Conservation (phyloP, 2,329 filamentous ascomycete species). For the Cryphonectria nitschkei region DNA sequence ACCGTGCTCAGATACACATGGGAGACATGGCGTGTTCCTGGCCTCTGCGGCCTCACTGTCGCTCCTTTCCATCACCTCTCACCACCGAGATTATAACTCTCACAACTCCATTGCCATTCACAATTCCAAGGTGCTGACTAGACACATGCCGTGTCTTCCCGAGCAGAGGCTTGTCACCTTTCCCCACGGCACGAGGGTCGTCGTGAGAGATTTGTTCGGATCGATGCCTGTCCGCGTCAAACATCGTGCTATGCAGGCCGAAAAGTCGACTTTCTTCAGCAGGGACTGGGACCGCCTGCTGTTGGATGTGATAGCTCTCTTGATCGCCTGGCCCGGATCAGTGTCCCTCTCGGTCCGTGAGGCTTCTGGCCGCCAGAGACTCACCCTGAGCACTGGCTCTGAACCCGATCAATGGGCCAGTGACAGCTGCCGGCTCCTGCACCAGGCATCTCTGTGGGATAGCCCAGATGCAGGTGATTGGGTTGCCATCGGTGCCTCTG, state of each 20-base stretch:
- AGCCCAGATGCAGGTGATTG: constrained; percentile 59
- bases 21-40: constrained; percentile 74
- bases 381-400: constrained; percentile 38
- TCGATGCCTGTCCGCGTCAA: constrained; percentile 90
- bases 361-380: constrained; percentile 39
- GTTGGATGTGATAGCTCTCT: constrained; percentile 60
- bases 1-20: constrained; percentile 55
- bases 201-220: constrained; percentile 82
- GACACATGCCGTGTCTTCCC: constrained; percentile 63
- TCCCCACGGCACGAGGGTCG: constrained; percentile 74
- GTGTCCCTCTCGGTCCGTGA: constrained; percentile 65
- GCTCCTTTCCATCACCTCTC: constrained; percentile 76
- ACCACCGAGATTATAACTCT: constrained; percentile 61
- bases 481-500: constrained; percentile 71
- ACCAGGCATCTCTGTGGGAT: constrained; percentile 67
- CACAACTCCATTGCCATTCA: constrained; percentile 72
- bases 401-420: constrained; percentile 12
- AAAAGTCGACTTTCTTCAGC: constrained; percentile 55
- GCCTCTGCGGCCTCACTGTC: constrained; percentile 77
- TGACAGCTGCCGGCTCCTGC: constrained; percentile 51
- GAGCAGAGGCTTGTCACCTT: constrained; percentile 60
- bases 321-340: constrained; percentile 69
- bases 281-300: constrained; percentile 70
- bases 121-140: constrained; percentile 66
- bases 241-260: constrained; percentile 63